A percentile compares a stretch with the other conserved stretches of the same genome.
phyloP scores from a whole-genome alignment of 768 basidiomycete species.

The Cystofilobasidium ferigula region DNA sequence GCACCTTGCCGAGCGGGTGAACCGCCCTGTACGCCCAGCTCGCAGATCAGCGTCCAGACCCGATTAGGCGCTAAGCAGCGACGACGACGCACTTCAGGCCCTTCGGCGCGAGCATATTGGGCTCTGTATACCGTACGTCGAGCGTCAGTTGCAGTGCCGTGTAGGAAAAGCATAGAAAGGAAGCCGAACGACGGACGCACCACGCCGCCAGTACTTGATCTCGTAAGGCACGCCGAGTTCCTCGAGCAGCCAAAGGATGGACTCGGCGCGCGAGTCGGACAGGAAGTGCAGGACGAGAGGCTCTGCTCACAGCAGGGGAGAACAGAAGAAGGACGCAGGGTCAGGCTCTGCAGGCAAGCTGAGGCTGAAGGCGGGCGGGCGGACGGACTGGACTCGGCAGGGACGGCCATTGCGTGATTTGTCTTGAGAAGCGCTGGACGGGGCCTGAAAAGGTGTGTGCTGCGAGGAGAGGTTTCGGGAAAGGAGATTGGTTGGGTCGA shows the following conservation, averaged over 20 bases:
- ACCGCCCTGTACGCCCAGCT: background rate
- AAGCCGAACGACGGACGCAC: background rate
- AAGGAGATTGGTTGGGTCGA: too few species aligned
- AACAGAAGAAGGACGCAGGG: too few species aligned
- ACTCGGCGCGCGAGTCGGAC: constrained; percentile 20
- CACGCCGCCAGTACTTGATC: constrained; percentile 12
- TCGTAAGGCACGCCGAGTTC: constrained; percentile 19
- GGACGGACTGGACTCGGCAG: too few species aligned
- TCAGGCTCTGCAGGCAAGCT: too few species aligned
- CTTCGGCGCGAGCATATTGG: constrained; percentile 16
- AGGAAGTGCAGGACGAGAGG: constrained; percentile 25
- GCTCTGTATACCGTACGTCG: background rate
- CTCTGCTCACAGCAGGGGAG: too few species aligned
- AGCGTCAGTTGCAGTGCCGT: too few species aligned
- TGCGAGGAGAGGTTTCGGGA: too few species aligned
- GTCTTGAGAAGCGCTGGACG: too few species aligned
- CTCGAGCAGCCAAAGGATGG: constrained; percentile 24
- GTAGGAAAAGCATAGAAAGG: too few species aligned
- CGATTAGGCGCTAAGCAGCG: background rate
- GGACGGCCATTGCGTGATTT: too few species aligned
- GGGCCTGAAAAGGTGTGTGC: too few species aligned
- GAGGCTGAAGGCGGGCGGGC: too few species aligned
- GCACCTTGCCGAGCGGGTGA: constrained; percentile 20
- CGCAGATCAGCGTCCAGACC: background rate
- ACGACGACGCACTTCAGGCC: constrained; percentile 12